Percentiles rank a stretch among this genome's conserved stretches.
phyloP scores from a whole-genome alignment of 2,329 filamentous ascomycete species.

The Claviceps spartinae region DNA sequence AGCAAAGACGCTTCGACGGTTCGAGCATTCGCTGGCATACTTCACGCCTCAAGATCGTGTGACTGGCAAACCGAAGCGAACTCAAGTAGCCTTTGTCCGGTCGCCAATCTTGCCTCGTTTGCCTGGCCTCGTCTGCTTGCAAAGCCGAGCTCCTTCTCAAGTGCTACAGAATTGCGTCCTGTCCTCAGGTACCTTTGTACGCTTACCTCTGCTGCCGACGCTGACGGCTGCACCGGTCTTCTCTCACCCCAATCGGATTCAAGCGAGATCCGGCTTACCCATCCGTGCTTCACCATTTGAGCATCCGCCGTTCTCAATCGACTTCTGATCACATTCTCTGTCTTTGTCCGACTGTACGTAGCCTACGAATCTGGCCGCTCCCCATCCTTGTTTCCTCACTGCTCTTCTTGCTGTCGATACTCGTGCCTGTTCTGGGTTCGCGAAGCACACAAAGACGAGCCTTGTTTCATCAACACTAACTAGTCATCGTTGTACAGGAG shows the following conservation, averaged over 20 bases:
- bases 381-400: neutral
- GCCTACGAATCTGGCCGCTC: neutral
- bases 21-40: constrained; percentile 3
- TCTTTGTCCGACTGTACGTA: neutral
- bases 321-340: neutral
- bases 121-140: constrained; percentile 1
- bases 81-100: neutral
- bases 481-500: neutral
- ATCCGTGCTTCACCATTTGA: neutral
- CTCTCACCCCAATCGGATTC: constrained; percentile 1
- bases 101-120: constrained; percentile 2
- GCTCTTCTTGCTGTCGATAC: neutral
- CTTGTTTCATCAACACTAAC: neutral
- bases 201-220: constrained; percentile 1
- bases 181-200: neutral
- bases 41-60: constrained; percentile 1
- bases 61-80: constrained; percentile 3
- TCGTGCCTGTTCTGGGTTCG: neutral
- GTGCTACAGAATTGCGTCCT: constrained; percentile 1
- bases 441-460: neutral
- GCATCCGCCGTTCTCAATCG: neutral
- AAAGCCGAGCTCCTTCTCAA: constrained; percentile 1
- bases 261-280: constrained; percentile 1
- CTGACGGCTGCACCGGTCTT: neutral
- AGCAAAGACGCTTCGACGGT: constrained; percentile 2